Base-by-base conservation (phyloP, 805 yeast species). In the Yamadazyma nakazawae region DNA sequence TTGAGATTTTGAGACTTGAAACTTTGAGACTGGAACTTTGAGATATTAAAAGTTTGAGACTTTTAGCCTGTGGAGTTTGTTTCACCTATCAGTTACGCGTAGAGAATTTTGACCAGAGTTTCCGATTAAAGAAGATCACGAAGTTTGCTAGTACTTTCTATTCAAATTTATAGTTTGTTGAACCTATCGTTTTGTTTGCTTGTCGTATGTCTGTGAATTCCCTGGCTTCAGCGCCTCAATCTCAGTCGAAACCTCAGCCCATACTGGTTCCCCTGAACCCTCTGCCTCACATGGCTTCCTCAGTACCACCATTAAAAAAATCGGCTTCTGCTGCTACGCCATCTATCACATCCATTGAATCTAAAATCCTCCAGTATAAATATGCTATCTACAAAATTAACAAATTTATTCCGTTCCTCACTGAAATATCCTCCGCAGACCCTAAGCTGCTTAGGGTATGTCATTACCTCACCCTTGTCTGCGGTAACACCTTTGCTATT, bases 301-400 rank as follows among this genome's bases (percentile, higher is more conserved):
- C 11, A 7, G 24, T 21, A 7, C 24, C 24, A 4, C 24, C 6
- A 21, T 7, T 21, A 7, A 21, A 21, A 21, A 7, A 5, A 5
- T 30, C 14, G 10, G 19, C 18, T 11, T n/a, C 19, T 16, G 17
- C 18, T 6, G 10, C 11, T 6, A 7, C 41, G 36, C 8, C 31
- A 26, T 40, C 43, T 12, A 41, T 41, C 24, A 38, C 30, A 11
- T 38, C 41, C 19, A 11, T 74, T 40, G 89, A 83, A 52, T 79
- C 81, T 12, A 75, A 76, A 50, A 68, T 81, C 18, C 61, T 84
- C 3, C 87, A 84, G 58, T 84, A 77, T 60, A 75, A 74, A 46
- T 79, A 79, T 54, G 78, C 81, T 9, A 64, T 76, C 2, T 58
- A 63, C 46, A 82, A 81, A 56, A 55, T 82, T 21, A 66, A 66